Evolutionary conservation across 345 rosid species (phyloP), one percentile per base, ranked within the genome.

Genomic region (Zanthoxylum bungeanum): DNA sequence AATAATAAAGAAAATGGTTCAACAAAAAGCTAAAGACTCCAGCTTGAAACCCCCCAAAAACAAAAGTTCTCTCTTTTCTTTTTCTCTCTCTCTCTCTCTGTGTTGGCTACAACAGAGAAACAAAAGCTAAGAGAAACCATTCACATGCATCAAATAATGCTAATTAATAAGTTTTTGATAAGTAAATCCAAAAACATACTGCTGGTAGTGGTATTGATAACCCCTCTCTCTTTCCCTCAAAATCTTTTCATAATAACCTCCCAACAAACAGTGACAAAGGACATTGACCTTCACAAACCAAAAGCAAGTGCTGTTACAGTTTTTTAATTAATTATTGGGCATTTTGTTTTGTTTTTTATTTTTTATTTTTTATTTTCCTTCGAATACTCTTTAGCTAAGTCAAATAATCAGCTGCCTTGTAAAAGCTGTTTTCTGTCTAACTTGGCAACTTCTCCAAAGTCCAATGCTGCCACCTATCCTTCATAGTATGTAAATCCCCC

Each of bases 281-380:
- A 78, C 85, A 81, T 90, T 86, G 93, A 90, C 94, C 85, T 87
- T 86, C 11, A 69, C 66, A 75, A 78, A 69, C 55, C 77, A 60
- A 59, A 33, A 44, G 74, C 4, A 65, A 56, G 46, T 70, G 80
- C 22, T 60, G 21, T 52, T 37, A 57, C 55, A 50, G 50, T 24
- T 60, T 46, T 66, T 19, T 40, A 30, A 39, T 73, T 60, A 37
- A 37, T 71, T 60, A 62, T 14, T 60, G 12, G 47, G 10, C 49
- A 44, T 47, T 22, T 42, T 34, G 21, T 70, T 60, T 1, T 33
- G n/a, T 55, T 64, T 7, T 17, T 25, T 27, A 3, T 14, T 72
- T n/a, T n/a, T n/a, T n/a, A n/a, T n/a, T n/a, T n/a, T n/a, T n/a
- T n/a, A n/a, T n/a, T n/a, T n/a, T n/a, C n/a, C n/a, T n/a, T n/a